Evolutionary conservation across 192 early-diverging fungal genomes (phyloP).

Genomic region (Kickxella alabastrina): DNA sequence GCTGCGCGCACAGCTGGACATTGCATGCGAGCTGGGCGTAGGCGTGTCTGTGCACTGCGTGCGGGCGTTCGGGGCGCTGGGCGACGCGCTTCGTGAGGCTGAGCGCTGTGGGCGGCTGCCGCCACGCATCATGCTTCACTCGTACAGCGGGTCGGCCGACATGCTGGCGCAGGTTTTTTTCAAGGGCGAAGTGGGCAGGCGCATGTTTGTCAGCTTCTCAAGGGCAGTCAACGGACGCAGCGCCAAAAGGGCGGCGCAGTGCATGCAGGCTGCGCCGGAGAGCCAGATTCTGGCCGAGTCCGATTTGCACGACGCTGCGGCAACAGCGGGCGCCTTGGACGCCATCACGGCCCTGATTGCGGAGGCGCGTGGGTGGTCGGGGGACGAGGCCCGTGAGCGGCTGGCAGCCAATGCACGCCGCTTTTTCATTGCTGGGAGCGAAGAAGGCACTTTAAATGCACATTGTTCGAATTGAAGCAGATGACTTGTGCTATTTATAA

Average conservation of each 20-base stretch:
- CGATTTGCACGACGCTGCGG: constrained; percentile 58
- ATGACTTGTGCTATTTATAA: background rate
- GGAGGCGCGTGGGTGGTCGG: constrained; percentile 30
- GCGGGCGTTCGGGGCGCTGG: constrained; percentile 63
- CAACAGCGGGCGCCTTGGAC: constrained; percentile 17
- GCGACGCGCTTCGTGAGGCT: constrained; percentile 30
- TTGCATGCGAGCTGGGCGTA: constrained; percentile 63
- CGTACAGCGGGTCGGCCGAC: constrained; percentile 76
- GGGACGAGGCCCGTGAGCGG: constrained; percentile 7
- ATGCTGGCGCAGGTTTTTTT: constrained; percentile 52
- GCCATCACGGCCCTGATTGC: constrained; percentile 21
- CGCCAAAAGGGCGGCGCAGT: constrained; percentile 40
- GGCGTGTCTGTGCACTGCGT: constrained; percentile 78
- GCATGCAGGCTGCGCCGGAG: constrained; percentile 70
- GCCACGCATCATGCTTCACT: constrained; percentile 79
- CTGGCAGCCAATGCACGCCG: constrained; percentile 25
- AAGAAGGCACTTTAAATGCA: background rate
- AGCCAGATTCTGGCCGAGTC: constrained; percentile 78
- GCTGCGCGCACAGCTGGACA: constrained; percentile 62
- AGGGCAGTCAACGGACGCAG: constrained; percentile 67
- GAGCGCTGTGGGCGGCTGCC: constrained; percentile 42
- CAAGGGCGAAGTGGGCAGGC: constrained; percentile 26
- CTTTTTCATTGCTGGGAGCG: constrained; percentile 10
- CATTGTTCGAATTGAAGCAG: too few species aligned
- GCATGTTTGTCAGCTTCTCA: constrained; percentile 79